Evolutionary conservation across 2,329 filamentous ascomycete species (phyloP).

Genomic region (Chlorencoelia australis): DNA sequence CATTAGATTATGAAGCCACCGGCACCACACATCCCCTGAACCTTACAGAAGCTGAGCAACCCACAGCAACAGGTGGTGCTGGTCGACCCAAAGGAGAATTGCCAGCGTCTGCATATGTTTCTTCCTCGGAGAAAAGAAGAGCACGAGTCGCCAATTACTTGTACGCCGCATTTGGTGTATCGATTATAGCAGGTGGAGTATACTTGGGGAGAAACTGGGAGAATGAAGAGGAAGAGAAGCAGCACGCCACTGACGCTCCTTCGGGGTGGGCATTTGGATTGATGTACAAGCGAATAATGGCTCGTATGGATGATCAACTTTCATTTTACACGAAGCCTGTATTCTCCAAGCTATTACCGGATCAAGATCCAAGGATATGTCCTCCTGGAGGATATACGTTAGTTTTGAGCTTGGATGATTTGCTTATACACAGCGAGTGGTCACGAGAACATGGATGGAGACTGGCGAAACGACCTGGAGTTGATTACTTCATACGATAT

Average conservation of each 20-base stretch:
- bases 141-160: slow-evolving; percentile 66
- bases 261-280: slow-evolving; percentile 66
- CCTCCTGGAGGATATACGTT: slow-evolving; percentile 91
- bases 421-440: slow-evolving; percentile 94
- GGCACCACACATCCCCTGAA: slow-evolving; percentile 33
- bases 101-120: slow-evolving; percentile 75
- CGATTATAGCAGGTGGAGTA: slow-evolving; percentile 39
- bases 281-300: slow-evolving; percentile 73
- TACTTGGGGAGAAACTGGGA: slow-evolving; percentile 90
- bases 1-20: slow-evolving; percentile 66
- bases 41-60: slow-evolving; percentile 40
- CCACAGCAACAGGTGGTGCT: slow-evolving; percentile 34
- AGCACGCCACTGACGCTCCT: slow-evolving; percentile 57
- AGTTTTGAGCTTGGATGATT: slow-evolving; percentile 84
- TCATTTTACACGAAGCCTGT: slow-evolving; percentile 94
- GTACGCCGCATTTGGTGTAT: slow-evolving; percentile 50
- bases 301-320: slow-evolving; percentile 64
- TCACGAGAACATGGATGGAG: slow-evolving; percentile 89
- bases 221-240: slow-evolving; percentile 56
- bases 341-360: slow-evolving; percentile 85
- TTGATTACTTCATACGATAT: slow-evolving; percentile 96
- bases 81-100: slow-evolving; percentile 54
- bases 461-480: slow-evolving; percentile 84
- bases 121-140: slow-evolving; percentile 77
- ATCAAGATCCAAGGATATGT: slow-evolving; percentile 66